phyloP scores from a whole-genome alignment of 345 rosid species.

The Iberis pinnata region DNA sequence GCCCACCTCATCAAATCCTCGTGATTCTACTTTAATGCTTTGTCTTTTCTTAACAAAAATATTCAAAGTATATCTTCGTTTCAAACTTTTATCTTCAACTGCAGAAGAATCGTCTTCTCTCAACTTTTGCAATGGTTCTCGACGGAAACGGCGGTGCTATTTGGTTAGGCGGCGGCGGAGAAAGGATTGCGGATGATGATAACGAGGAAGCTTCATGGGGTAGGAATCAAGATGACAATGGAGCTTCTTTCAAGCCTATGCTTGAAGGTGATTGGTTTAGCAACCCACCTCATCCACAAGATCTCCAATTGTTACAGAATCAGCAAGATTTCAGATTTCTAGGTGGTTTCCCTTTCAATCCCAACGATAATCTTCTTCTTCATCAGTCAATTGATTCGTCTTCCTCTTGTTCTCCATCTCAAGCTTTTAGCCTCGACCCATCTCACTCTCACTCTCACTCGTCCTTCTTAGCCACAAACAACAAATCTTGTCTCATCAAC shows the following conservation, averaged over 20 bases:
- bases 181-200: slow-evolving; percentile 22
- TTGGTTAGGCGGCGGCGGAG: slow-evolving; percentile 50
- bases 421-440: slow-evolving; percentile 46
- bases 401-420: slow-evolving; percentile 64
- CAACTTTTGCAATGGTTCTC: slow-evolving; percentile 42
- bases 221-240: slow-evolving; percentile 30
- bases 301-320: slow-evolving; percentile 34
- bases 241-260: slow-evolving; percentile 52
- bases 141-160: slow-evolving; percentile 44
- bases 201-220: slow-evolving; percentile 52
- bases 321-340: slow-evolving; percentile 47
- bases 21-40: slow-evolving; percentile 34
- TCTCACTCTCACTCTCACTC: too few relatives aligned
- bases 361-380: slow-evolving; percentile 38
- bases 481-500: slow-evolving; percentile 39
- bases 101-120: background rate
- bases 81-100: slow-evolving; percentile 13
- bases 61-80: background rate
- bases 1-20: slow-evolving; percentile 28
- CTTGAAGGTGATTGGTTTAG: slow-evolving; percentile 65
- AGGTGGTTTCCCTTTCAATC: slow-evolving; percentile 33
- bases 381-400: slow-evolving; percentile 55
- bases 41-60: background rate
- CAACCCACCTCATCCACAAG: slow-evolving; percentile 36
- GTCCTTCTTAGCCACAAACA: slow-evolving; percentile 26